Evolutionary conservation across 2,329 filamentous ascomycete species (phyloP), one percentile per base, ranked within the genome.

Genomic region (Sporothrix dimorphospora): DNA sequence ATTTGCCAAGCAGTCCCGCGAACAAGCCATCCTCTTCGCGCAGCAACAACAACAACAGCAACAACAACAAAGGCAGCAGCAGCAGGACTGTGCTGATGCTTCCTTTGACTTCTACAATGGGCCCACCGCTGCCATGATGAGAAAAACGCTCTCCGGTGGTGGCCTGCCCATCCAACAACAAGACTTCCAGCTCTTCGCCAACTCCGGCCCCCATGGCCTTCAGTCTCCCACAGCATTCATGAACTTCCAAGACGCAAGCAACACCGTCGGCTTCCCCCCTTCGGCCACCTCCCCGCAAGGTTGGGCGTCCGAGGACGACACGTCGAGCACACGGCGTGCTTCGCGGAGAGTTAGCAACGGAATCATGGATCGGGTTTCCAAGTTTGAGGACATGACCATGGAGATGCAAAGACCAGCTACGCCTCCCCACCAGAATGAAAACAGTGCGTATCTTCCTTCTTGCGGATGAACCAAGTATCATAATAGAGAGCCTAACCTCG

Each of bases 341-440:
- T 82, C 84, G 45, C 77, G 85, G 75, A 83, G 88, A 75, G 85
- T 90, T 76, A 90, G 88, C 81, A 86, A 87, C 75, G 87, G 86
- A 27, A 89, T 90, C 77, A 80, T 88, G 80, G 87, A 89, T 75
- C 84, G 88, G 76, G 86, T 90, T 19, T 79, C 79, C 79, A 89
- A 88, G 79, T 90, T 87, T 75, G 88, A 90, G 80, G 84, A 79
- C 61, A 78, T 90, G 77, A 81, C 80, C 72, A 75, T 82, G 63
- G 84, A 86, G 65, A 74, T 80, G 57, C 81, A 85, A 73, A 85
- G 86, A 79, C 89, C 90, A 72, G 83, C 85, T 71, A 93, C 90
- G 72, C 91, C 90, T 72, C 85, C 85, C 75, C 85, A 84, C 75
- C 88, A 90, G 80, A 87, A 87, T 81, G 84, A 81, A 77, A 82